Evolutionary conservation across 192 early-diverging fungal genomes (phyloP), one percentile per base, ranked within the genome.

Genomic region (Oehlia diaphana): DNA sequence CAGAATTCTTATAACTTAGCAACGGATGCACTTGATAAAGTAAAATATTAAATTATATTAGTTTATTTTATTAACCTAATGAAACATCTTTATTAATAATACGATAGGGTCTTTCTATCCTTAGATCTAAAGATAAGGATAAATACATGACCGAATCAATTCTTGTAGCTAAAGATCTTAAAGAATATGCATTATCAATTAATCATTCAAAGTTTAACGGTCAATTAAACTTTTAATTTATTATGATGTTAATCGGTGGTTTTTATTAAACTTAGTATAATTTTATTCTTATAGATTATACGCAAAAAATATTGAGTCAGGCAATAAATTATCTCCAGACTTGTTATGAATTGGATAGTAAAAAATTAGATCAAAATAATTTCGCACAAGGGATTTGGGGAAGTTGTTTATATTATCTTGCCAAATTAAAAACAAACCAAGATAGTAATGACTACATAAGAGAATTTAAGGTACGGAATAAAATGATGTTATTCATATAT

Each of bases 121-220:
- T 72, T 49, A 72, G 12, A 72, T 72, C 39, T 13, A 72, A 21
- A 37, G 71, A 72, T 4, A 21, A 47, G 39, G 13, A 28, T 9
- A 42, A 49, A 42, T 72, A 72, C 33, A 26, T 72, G 33, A 23
- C 6, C 14, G 42, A 72, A 49, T 42, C 71, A 13, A 72, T 72
- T 7, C 47, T 35, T 16, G 42, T 37, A 37, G 71, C 39, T 28
- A 72, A 72, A 50, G 71, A 72, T 72, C 37, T 44, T 35, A 19
- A 72, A 47, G 71, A 72, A 42, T 72, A 72, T 72, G 71, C 10
- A 50, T n/a, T 72, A 9, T 72, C 39, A 31, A 47, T 72, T 42
- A 26, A 50, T 26, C 23, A 72, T 49, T 21, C 47, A 26, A 49
- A 72, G 33, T 69, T 39, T 69, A 21, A 28, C 16, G 21, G 31